Base-by-base conservation (phyloP, 2,329 filamentous ascomycete genomes). In the Fusarium clavum region DNA sequence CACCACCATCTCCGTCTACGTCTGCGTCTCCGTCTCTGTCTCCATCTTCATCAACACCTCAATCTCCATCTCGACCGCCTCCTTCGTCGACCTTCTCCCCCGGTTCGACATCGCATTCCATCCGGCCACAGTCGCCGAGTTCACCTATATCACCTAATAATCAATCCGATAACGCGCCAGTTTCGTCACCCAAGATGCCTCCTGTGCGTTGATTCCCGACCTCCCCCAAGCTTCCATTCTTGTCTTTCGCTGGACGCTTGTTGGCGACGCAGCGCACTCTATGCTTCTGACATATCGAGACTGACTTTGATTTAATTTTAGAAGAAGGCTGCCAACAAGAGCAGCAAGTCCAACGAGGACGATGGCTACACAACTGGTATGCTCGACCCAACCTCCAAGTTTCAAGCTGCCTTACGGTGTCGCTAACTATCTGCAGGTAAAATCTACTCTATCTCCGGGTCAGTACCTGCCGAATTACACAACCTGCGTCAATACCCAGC, bases 361-460 rank as follows among this genome's bases (percentile, higher is more conserved):
- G 82, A 85, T 64, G 79, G 71, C 58, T 53, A 78, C 64, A 73
- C 80, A 24, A 69, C 77, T 72, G 83, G 83, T 85, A 79, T 73
- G 83, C 61, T 49, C 38, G 53, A 52, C 14, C 52, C 48, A 45
- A 46, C 16, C 54, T 53, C 44, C 41, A 24, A 40, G 45, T 56
- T 49, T 68, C 46, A 53, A 58, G 22, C 41, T 51, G 67, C 56
- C 46, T 73, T 67, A 61, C 60, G 44, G 63, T 72, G 53, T 61
- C 65, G 63, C 74, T 78, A 67, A 78, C 61, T 51, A 47, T 60
- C 62, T 60, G 29, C 71, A 88, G 86, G 86, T 85, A 88, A 87
- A 83, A 87, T 88, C 81, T 88, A 84, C 81, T 88, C 86, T 78
- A 81, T 88, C 73, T 88, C 86, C 71, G 90, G 90, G 86, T 88